Percentiles rank a stretch among this genome's conserved stretches.
Evolutionary conservation across 2,329 filamentous ascomycete species (phyloP).

Genomic region (Penicillium concentricum): DNA sequence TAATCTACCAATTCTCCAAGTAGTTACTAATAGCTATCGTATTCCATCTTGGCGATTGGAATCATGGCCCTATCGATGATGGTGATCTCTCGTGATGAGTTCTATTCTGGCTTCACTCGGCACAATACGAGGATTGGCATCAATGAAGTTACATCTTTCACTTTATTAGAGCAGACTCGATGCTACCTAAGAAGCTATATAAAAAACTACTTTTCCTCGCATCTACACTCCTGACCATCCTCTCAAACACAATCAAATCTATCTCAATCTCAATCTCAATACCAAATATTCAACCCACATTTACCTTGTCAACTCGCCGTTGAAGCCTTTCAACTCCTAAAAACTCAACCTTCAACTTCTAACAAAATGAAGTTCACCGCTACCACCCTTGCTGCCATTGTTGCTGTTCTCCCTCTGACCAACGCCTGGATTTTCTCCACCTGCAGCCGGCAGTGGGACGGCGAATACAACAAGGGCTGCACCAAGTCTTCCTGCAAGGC

Average conservation of each 20-base stretch:
- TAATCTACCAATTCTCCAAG: not conserved
- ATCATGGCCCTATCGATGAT: not conserved
- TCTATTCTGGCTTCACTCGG: not conserved
- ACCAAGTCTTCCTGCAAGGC: slow-evolving; percentile 1
- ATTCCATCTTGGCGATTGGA: not conserved
- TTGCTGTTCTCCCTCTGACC: slow-evolving; percentile 8
- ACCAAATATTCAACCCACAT: not conserved
- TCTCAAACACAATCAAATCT: not conserved
- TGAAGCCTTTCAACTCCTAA: not conserved
- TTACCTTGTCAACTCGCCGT: not conserved
- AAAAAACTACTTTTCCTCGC: not conserved
- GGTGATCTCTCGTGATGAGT: not conserved
- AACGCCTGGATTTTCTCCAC: slow-evolving; percentile 15
- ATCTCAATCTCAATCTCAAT: not conserved
- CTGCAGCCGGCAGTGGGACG: slow-evolving; percentile 10
- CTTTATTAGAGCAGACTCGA: not conserved
- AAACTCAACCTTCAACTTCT: not conserved
- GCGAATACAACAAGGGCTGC: slow-evolving; percentile 3
- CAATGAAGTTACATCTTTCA: not conserved
- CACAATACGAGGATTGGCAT: slow-evolving; percentile 1
- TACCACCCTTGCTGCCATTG: slow-evolving; percentile 4
- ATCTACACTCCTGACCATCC: not conserved
- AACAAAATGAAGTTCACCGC: slow-evolving; percentile 12
- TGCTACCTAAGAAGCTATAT: not conserved
- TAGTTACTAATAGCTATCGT: not conserved